phyloP scores from a whole-genome alignment of 108 stramenopile species.

The Nannochloropsis salina region DNA sequence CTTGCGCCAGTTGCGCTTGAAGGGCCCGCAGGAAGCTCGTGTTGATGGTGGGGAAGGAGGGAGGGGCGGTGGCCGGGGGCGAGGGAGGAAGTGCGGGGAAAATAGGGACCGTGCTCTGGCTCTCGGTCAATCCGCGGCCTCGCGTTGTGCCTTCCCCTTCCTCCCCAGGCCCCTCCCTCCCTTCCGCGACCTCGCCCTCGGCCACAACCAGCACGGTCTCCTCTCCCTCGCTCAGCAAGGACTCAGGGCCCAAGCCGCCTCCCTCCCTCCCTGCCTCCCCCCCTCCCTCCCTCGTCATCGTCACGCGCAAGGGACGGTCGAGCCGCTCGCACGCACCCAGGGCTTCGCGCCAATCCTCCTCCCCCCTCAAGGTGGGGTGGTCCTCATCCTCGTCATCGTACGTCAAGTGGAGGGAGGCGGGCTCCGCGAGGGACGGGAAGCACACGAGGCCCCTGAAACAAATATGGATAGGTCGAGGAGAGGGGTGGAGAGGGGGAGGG shows the following conservation, averaged over 20 bases:
- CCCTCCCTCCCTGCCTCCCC: background rate
- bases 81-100: constrained; percentile 15
- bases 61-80: background rate
- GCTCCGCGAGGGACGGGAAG: background rate
- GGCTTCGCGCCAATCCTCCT: background rate
- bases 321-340: background rate
- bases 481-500: background rate
- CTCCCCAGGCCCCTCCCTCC: no score
- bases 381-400: background rate
- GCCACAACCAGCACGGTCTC: background rate
- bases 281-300: background rate
- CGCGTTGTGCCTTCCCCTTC: background rate
- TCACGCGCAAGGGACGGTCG: background rate
- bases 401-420: background rate
- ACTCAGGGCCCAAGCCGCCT: background rate
- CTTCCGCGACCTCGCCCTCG: background rate
- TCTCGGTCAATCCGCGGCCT: background rate
- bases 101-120: background rate
- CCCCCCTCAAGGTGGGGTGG: background rate
- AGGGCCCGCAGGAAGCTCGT: background rate
- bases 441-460: background rate
- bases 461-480: background rate
- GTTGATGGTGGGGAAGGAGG: background rate
- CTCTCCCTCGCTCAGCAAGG: background rate
- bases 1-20: background rate